phyloP scores from a whole-genome alignment of 2,329 filamentous ascomycete species.

The Aspergillus persii region DNA sequence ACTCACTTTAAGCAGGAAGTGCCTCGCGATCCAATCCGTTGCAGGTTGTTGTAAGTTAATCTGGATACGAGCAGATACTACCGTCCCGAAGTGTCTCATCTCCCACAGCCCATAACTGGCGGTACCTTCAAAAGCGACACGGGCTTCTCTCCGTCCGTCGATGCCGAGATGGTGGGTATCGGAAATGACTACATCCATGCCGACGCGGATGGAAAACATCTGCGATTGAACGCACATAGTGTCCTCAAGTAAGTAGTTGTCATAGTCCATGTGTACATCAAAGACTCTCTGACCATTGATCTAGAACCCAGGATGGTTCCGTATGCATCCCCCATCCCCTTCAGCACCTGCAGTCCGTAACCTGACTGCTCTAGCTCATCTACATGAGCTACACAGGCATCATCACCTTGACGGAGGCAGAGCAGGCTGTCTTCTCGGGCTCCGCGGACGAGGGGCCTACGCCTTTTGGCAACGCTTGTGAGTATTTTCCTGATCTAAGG shows the following conservation, averaged over 20 bases:
- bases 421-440: slow-evolving; percentile 34
- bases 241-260: slow-evolving; percentile 36
- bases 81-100: neutral
- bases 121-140: slow-evolving; percentile 37
- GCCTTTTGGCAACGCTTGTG: slow-evolving; percentile 42
- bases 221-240: slow-evolving; percentile 42
- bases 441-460: slow-evolving; percentile 33
- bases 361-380: slow-evolving; percentile 26
- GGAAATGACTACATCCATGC: slow-evolving; percentile 45
- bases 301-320: slow-evolving; percentile 33
- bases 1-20: slow-evolving; percentile 26
- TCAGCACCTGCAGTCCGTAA: neutral
- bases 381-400: slow-evolving; percentile 44
- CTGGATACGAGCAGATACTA: neutral
- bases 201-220: slow-evolving; percentile 38
- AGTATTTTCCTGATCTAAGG: slow-evolving; percentile 12
- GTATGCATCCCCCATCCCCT: slow-evolving; percentile 19
- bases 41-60: slow-evolving; percentile 36
- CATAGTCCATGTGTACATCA: neutral
- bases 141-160: slow-evolving; percentile 35
- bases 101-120: slow-evolving; percentile 36
- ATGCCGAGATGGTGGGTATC: slow-evolving; percentile 36
- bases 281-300: slow-evolving; percentile 1
- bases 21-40: slow-evolving; percentile 34
- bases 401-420: slow-evolving; percentile 33